These are phyloP conservation scores for Pichia insulana DNA, from an alignment of 805 yeast genomes.

Conservation along the genomic window DNA sequence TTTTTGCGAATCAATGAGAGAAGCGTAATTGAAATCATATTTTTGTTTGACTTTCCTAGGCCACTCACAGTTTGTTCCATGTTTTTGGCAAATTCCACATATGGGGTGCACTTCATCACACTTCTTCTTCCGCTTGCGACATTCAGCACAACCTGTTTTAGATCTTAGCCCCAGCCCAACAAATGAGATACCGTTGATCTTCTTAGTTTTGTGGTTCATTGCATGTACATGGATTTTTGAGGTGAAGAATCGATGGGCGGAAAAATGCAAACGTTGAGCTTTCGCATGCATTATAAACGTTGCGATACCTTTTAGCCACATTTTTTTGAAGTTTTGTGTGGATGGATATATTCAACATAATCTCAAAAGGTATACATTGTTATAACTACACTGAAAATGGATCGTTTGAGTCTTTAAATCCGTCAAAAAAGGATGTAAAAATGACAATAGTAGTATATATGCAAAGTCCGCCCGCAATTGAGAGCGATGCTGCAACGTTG, in stretches of 20 bases:
- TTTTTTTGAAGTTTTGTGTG: no score
- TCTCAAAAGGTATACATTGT: no score
- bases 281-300: no score
- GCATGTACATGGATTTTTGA: no score
- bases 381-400: constrained; percentile 15
- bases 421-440: constrained; percentile 71
- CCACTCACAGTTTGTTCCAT: constrained; percentile 25
- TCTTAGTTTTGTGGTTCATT: no score
- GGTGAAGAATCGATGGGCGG: no score
- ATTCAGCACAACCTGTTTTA: constrained; percentile 31
- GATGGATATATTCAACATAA: no score
- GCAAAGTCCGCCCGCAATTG: constrained; percentile 74
- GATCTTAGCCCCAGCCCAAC: constrained; percentile 30
- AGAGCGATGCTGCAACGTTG: constrained; percentile 63
- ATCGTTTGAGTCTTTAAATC: constrained; percentile 33
- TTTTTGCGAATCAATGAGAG: constrained; percentile 15
- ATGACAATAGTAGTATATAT: constrained; percentile 78
- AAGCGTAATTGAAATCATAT: constrained; percentile 9
- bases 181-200: constrained; percentile 16
- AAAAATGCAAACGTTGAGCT: no score
- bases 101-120: constrained; percentile 41
- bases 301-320: no score
- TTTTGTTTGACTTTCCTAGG: constrained; percentile 8
- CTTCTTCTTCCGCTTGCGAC: constrained; percentile 39
- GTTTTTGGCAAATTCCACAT: constrained; percentile 35